These are phyloP conservation scores for Cryptococcus sp. DNA, from an alignment of 1,284 basidiomycete species.

Conservation along the genomic window DNA sequence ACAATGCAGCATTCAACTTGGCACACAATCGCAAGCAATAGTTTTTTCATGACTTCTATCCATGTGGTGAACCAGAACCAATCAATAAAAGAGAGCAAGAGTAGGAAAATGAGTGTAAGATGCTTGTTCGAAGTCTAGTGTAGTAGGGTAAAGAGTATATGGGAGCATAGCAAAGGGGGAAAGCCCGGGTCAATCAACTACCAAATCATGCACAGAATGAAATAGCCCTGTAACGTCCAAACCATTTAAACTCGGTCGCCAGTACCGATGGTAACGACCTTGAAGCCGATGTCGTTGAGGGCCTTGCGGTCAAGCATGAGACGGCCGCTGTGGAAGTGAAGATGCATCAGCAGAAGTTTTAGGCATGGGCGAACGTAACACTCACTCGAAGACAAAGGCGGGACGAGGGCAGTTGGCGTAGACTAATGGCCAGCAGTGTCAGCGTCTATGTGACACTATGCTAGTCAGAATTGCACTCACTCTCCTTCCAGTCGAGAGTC, in stretches of 20 bases:
- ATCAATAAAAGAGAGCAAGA: neutral
- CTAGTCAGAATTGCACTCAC: slow-evolving; percentile 15
- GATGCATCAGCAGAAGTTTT: neutral
- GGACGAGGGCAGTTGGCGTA: slow-evolving; percentile 93
- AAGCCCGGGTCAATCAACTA: neutral
- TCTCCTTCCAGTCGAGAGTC: slow-evolving; percentile 78
- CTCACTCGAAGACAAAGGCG: slow-evolving; percentile 83
- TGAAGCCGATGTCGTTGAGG: slow-evolving; percentile 88
- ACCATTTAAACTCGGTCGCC: slow-evolving; percentile 46
- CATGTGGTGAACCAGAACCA: neutral
- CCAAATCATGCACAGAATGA: slow-evolving; percentile 1
- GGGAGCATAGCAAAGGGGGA: neutral
- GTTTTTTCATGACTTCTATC: slow-evolving; percentile 8
- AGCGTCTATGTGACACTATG: neutral
- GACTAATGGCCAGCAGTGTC: slow-evolving; percentile 55
- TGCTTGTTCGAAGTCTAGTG: no score
- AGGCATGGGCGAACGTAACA: slow-evolving; percentile 1
- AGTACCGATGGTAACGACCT: slow-evolving; percentile 62
- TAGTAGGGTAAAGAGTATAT: neutral
- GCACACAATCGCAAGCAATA: slow-evolving; percentile 3
- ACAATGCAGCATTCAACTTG: neutral
- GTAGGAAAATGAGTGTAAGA: neutral
- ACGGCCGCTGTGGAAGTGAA: slow-evolving; percentile 31
- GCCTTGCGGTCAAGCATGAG: slow-evolving; percentile 74
- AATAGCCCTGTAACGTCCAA: neutral